These are phyloP conservation scores for Phoma sp. DNA, from an alignment of 2,329 filamentous ascomycete species.

Conservation along the genomic window DNA sequence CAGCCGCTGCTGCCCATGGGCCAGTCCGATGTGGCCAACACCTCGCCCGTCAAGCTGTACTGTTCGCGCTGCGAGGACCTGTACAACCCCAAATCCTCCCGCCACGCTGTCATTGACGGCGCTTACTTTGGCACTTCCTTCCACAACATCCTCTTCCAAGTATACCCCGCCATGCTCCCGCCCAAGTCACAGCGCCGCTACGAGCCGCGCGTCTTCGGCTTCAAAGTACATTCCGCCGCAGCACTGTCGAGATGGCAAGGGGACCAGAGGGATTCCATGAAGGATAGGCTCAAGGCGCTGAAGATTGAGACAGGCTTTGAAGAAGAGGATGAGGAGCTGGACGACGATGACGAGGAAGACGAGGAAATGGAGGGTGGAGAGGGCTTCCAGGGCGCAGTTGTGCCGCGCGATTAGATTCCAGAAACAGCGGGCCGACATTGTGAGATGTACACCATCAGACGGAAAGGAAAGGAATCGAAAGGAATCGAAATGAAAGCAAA, in stretches of 20 bases:
- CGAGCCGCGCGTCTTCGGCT: slow-evolving; percentile 89
- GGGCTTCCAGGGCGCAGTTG: slow-evolving; percentile 35
- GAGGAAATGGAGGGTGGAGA: slow-evolving; percentile 44
- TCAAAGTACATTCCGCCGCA: slow-evolving; percentile 90
- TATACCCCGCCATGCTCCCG: slow-evolving; percentile 89
- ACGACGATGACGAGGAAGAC: slow-evolving; percentile 62
- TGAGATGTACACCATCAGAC: not conserved
- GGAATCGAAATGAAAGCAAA: too few species aligned
- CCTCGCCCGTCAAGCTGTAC: slow-evolving; percentile 94
- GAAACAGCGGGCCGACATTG: not conserved
- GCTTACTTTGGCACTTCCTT: slow-evolving; percentile 98
- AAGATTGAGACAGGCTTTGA: slow-evolving; percentile 80
- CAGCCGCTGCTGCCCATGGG: slow-evolving; percentile 96
- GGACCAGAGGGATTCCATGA: slow-evolving; percentile 79
- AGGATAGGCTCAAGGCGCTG: slow-evolving; percentile 71
- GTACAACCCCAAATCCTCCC: slow-evolving; percentile 97
- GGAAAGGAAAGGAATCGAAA: not conserved
- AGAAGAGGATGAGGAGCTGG: slow-evolving; percentile 66
- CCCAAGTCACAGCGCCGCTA: slow-evolving; percentile 86
- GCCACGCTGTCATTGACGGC: slow-evolving; percentile 93
- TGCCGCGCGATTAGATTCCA: slow-evolving; percentile 10
- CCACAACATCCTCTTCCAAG: slow-evolving; percentile 99
- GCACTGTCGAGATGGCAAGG: slow-evolving; percentile 92
- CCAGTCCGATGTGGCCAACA: slow-evolving; percentile 84
- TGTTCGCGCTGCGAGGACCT: slow-evolving; percentile 97